Evolutionary conservation across 495 filamentous ascomycete species (phyloP).

Genomic region (Echria macrotheca): DNA sequence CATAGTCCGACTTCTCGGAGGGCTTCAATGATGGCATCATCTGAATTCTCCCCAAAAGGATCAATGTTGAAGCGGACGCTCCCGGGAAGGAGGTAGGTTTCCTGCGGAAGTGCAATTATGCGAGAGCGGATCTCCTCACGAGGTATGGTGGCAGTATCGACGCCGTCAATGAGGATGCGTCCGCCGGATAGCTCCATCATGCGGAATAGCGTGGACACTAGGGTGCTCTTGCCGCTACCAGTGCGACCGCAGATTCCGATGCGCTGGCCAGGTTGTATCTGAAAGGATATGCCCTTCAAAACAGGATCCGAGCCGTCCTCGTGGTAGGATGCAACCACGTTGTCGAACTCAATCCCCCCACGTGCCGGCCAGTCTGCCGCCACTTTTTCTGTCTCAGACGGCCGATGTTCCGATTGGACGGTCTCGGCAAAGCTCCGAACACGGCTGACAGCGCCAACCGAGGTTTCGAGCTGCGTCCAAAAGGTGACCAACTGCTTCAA

Average conservation of each 20-base stretch:
- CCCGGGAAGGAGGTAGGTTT: constrained; percentile 48
- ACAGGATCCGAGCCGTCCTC: no score
- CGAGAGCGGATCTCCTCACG: constrained; percentile 9
- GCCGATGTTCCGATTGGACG: not conserved
- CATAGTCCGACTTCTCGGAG: constrained; percentile 44
- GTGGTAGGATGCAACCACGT: not conserved
- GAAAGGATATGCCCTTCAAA: not conserved
- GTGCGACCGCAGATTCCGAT: constrained; percentile 15
- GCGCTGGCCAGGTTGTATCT: constrained; percentile 11
- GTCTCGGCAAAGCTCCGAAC: not conserved
- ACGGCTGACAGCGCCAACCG: not conserved
- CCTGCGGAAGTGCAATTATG: constrained; percentile 36
- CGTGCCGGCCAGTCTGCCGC: not conserved
- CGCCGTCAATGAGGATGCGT: constrained; percentile 70
- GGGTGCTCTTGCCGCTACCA: constrained; percentile 68
- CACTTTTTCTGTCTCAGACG: not conserved
- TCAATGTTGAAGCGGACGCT: constrained; percentile 36
- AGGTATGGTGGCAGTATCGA: constrained; percentile 70
- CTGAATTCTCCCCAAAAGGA: constrained; percentile 19
- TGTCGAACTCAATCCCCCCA: not conserved
- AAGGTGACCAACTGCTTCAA: not conserved
- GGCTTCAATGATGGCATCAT: constrained; percentile 35
- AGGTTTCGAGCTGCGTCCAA: not conserved
- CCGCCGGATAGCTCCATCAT: constrained; percentile 77
- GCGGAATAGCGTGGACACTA: constrained; percentile 81